Evolutionary conservation across 495 filamentous ascomycete species (phyloP).

Genomic region (Monascus purpureus): DNA sequence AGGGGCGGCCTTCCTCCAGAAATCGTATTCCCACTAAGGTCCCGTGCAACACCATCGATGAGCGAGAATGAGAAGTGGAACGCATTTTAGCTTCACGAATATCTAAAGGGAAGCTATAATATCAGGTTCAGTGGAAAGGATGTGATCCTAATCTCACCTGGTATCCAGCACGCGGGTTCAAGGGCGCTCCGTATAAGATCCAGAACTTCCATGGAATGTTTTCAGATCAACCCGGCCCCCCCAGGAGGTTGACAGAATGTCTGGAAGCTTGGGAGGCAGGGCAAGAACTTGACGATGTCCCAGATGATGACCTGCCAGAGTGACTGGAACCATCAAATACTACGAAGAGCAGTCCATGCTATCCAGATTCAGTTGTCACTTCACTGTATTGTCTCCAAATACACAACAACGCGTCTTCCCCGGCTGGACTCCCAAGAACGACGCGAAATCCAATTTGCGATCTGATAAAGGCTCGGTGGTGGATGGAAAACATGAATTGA

Average conservation of each 20-base stretch:
- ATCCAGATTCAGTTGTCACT: too few species aligned
- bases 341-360: too few species aligned
- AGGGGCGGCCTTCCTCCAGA: neutral
- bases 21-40: neutral
- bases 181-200: too few species aligned
- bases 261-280: neutral
- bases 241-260: neutral
- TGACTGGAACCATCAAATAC: neutral
- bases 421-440: too few species aligned
- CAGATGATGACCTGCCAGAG: neutral
- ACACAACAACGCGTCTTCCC: too few species aligned
- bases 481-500: too few species aligned
- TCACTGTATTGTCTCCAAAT: too few species aligned
- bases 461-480: too few species aligned
- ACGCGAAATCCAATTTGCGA: too few species aligned
- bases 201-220: neutral
- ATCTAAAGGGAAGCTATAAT: conserved; percentile 1
- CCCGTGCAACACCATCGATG: neutral
- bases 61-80: conserved; percentile 2
- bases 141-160: conserved; percentile 1
- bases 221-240: neutral
- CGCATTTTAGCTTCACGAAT: neutral
- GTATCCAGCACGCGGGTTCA: conserved; percentile 2
- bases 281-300: too few species aligned
- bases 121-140: neutral